Evolutionary conservation across 108 stramenopile genomes (phyloP).

Genomic region (Stephanodiscus minutulus): DNA sequence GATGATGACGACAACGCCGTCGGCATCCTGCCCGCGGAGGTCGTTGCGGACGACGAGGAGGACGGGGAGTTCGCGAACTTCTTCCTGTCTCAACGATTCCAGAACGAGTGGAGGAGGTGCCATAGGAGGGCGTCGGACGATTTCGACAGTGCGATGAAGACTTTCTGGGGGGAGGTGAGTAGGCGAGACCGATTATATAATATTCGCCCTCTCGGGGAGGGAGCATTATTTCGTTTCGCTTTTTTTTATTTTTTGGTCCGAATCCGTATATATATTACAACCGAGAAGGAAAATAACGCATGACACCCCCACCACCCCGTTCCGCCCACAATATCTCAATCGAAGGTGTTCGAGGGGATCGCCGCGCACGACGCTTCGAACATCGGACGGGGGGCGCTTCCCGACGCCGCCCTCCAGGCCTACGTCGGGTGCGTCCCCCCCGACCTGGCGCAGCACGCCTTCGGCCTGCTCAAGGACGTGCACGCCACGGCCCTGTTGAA

Average conservation of each 20-base stretch:
- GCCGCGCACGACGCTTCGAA: neutral
- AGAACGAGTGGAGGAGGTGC: slow-evolving; percentile 56
- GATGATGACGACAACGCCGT: neutral
- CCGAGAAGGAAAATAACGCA: no score
- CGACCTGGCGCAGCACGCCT: slow-evolving; percentile 48
- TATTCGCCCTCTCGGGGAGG: no score
- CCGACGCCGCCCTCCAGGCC: slow-evolving; percentile 59
- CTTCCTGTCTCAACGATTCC: slow-evolving; percentile 38
- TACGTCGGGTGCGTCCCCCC: slow-evolving; percentile 38
- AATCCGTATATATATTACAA: no score
- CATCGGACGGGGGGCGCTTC: slow-evolving; percentile 60
- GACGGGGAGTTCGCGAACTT: slow-evolving; percentile 11
- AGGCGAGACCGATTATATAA: neutral
- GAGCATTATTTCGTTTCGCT: no score
- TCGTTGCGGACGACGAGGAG: slow-evolving; percentile 13
- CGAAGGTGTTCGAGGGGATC: slow-evolving; percentile 44
- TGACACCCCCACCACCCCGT: no score
- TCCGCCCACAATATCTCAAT: no score
- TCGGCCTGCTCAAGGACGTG: slow-evolving; percentile 55
- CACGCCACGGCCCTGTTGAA: slow-evolving; percentile 51
- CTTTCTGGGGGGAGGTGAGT: slow-evolving; percentile 54
- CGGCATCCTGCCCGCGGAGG: neutral
- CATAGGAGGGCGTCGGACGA: slow-evolving; percentile 51
- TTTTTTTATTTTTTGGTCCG: no score
- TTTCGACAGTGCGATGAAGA: slow-evolving; percentile 52